Evolutionary conservation across 2,329 filamentous ascomycete genomes (phyloP), one percentile per base, ranked within the genome.

Genomic region (Daldinia eschscholtzii): DNA sequence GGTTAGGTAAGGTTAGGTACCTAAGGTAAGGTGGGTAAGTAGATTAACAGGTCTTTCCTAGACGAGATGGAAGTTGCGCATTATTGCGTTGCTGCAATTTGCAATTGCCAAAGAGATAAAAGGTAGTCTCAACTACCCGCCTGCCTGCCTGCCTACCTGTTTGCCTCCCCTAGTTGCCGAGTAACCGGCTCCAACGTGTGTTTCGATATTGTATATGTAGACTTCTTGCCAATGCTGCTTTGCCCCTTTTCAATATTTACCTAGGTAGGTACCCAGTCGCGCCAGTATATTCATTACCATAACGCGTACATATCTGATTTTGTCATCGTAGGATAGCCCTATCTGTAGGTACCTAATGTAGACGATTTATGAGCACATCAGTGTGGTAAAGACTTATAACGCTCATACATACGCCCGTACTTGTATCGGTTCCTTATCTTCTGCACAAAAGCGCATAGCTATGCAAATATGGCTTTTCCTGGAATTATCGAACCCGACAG

Each of bases 71-170:
- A 52, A 52, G 28, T 52, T 52, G 46, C 46, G 46, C 26, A 6
- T 33, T n/a, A 15, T 33, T 18, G 46, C 15, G 46, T 52, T 52
- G 46, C 46, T 52, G 35, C 35, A 39, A 13, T 15, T 5, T 39
- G 10, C 33, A 35, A 9, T 35, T 7, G 33, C 10, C 9, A 9
- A 52, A 30, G 44, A 48, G 18, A 37, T 13, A 37, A 55, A 10
- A 18, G 44, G 26, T 23, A 37, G 52, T 37, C n/a, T 18, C 48
- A 15, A 55, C 52, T 55, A 13, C 30, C 52, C 37, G 30, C 18
- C 33, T 55, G 26, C 15, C 28, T 52, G 1, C 48, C 28, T n/a
- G 26, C 15, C n/a, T 52, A 2, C 48, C 28, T 9, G 20, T 12
- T 28, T 9, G 20, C 12, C 13, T 28, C 44, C 23, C 44, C 44